Percentiles rank a stretch among this genome's conserved stretches.
phyloP scores from a whole-genome alignment of 2,329 filamentous ascomycete species.

The Aspergillus tanneri region DNA sequence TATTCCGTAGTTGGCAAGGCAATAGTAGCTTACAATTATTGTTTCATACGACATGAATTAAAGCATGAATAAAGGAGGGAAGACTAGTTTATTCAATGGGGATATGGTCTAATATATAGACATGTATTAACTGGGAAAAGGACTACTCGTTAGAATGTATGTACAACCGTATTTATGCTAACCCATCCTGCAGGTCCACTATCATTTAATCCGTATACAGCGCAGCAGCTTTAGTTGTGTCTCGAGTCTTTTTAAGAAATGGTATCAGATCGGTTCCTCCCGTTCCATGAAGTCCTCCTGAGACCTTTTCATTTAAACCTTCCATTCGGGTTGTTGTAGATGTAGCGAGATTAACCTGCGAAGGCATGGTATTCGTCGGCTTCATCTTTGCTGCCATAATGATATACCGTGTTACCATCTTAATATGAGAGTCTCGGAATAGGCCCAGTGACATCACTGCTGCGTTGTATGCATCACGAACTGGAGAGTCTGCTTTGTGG shows the following conservation, averaged over 20 bases:
- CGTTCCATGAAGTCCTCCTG: conserved; percentile 48
- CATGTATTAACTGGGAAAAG: no score
- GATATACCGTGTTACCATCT: conserved; percentile 55
- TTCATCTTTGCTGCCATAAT: conserved; percentile 43
- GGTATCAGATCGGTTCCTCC: conserved; percentile 56
- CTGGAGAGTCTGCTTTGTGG: conserved; percentile 31
- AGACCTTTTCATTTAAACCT: conserved; percentile 27
- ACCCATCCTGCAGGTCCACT: no score
- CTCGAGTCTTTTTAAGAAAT: conserved; percentile 53
- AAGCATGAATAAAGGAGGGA: no score
- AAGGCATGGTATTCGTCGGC: conserved; percentile 15
- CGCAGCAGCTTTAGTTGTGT: conserved; percentile 49
- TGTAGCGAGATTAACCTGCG: conserved; percentile 46
- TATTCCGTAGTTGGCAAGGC: no score
- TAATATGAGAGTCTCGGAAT: conserved; percentile 54
- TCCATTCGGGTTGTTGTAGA: conserved; percentile 42
- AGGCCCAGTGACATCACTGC: conserved; percentile 46
- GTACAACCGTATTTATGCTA: no score
- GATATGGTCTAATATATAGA: no score
- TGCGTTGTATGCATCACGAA: conserved; percentile 48
- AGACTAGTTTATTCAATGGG: no score
- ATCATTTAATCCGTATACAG: conserved; percentile 26
- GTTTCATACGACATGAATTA: no score
- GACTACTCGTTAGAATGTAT: no score
- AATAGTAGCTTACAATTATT: no score